These are phyloP conservation scores for Pythium periplocum DNA, from an alignment of 352 stramenopile species.

Conservation along the genomic window DNA sequence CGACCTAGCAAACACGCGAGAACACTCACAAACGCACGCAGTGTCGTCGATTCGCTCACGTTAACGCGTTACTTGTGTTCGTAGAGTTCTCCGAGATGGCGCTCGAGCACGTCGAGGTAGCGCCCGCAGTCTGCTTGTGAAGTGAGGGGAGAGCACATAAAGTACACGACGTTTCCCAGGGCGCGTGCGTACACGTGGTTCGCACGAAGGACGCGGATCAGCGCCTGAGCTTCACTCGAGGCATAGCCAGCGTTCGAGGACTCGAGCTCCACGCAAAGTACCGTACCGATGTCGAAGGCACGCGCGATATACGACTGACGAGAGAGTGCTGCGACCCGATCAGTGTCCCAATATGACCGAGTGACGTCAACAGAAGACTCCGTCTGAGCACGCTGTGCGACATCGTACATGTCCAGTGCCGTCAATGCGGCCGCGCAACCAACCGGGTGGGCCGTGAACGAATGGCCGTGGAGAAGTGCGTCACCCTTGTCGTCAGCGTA, in stretches of 20 bases:
- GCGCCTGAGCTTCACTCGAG: constrained; percentile 50
- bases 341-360: constrained; percentile 56
- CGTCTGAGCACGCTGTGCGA: constrained; percentile 31
- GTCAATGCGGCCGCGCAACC: constrained; percentile 86
- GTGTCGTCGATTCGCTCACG: no score
- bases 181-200: constrained; percentile 75
- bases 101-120: constrained; percentile 44
- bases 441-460: constrained; percentile 90
- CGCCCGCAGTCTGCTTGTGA: constrained; percentile 52
- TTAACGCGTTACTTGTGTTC: constrained; percentile 1
- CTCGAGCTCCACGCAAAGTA: constrained; percentile 66
- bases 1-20: no score
- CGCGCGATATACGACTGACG: constrained; percentile 42
- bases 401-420: constrained; percentile 85
- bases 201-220: constrained; percentile 55
- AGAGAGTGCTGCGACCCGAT: constrained; percentile 43
- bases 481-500: constrained; percentile 84
- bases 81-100: constrained; percentile 40
- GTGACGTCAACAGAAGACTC: constrained; percentile 7
- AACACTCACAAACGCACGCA: no score
- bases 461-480: constrained; percentile 88
- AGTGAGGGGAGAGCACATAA: constrained; percentile 83
- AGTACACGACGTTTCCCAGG: constrained; percentile 79
- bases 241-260: constrained; percentile 59
- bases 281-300: constrained; percentile 74